A percentile compares a stretch with the other conserved stretches of the same genome.
These are phyloP conservation scores for Heterotrichella gracilis DNA, from an alignment of 352 stramenopile species.

Conservation along the genomic window DNA sequence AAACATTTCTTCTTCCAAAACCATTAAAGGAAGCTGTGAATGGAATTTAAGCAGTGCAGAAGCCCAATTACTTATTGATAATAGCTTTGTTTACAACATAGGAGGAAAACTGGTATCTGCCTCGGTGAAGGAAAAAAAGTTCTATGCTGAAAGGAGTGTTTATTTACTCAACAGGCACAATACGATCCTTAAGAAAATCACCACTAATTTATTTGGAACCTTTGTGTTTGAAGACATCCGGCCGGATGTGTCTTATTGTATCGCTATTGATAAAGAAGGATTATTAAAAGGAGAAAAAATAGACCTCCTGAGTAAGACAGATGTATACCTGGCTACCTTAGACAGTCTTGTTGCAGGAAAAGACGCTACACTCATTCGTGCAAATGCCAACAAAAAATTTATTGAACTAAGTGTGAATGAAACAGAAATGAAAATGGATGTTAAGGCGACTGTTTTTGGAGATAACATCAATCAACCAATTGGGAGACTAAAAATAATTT, in stretches of 20 bases:
- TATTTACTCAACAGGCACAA: background rate
- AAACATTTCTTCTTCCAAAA: background rate
- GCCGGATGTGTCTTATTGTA: background rate
- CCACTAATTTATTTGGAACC: background rate
- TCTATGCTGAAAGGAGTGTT: background rate
- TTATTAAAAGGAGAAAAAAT: background rate
- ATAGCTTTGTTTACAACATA: background rate
- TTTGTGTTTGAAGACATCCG: background rate
- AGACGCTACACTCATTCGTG: background rate
- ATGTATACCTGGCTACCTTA: background rate
- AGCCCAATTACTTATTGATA: background rate
- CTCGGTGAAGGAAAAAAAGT: background rate
- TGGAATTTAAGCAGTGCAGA: background rate
- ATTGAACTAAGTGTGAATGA: background rate
- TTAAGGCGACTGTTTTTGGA: background rate
- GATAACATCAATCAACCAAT: background rate
- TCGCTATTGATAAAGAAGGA: background rate
- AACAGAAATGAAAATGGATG: background rate
- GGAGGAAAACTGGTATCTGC: background rate
- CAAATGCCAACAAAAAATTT: background rate
- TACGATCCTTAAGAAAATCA: background rate
- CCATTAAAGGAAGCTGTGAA: background rate
- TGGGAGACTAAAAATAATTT: slow-evolving; percentile 3
- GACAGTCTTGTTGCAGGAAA: background rate
- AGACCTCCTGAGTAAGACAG: background rate